phyloP scores from a whole-genome alignment of 257 asterid genomes.

The Leonotis leonurus region DNA sequence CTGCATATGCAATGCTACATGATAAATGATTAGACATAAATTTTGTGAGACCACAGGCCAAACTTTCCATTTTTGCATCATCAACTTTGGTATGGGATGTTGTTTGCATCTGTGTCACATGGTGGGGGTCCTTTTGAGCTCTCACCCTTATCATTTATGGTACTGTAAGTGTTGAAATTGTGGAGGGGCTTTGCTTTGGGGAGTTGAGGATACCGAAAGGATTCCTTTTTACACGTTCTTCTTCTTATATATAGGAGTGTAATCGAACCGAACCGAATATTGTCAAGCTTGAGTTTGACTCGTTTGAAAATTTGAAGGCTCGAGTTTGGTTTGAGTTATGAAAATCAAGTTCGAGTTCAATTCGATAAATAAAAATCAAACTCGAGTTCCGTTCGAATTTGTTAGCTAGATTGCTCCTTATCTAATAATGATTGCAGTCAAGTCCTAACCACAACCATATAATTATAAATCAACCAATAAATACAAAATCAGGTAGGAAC shows the following conservation, averaged over 20 bases:
- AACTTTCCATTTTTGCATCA: conserved; percentile 25
- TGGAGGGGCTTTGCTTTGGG: neutral
- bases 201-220: neutral
- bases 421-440: neutral
- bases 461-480: neutral
- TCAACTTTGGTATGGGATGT: conserved; percentile 21
- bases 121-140: conserved; percentile 30
- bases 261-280: no score
- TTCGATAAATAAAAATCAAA: no score
- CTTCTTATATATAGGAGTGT: neutral
- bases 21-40: conserved; percentile 14
- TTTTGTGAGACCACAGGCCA: conserved; percentile 16
- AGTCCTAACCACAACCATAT: neutral
- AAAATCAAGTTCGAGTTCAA: no score
- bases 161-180: neutral
- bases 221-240: neutral
- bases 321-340: no score
- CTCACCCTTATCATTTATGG: conserved; percentile 22
- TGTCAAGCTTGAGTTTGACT: no score
- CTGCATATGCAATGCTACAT: conserved; percentile 16
- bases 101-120: conserved; percentile 29
- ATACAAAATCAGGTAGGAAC: conserved; percentile 1
- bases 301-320: no score
- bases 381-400: no score
- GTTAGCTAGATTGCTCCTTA: neutral